Base-by-base conservation (phyloP, 106 monocot species). In the Dendrobium officinale region DNA sequence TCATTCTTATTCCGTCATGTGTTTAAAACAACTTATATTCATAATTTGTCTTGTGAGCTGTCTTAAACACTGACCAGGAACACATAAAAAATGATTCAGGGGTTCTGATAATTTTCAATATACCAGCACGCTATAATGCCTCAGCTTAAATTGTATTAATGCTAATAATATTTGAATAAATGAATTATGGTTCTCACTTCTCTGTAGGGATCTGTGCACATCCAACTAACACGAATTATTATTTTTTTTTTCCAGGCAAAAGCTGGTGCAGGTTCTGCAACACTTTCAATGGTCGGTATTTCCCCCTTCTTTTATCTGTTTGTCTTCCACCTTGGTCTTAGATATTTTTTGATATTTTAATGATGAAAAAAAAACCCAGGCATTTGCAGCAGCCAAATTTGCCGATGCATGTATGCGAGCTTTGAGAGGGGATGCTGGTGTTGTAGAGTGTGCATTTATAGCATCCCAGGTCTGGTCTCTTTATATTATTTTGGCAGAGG, bases 211-310 rank as follows among this genome's bases (percentile, higher is more conserved):
- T 0, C 45, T 45, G 45, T 45, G 45, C 45, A 45, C 45, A 4
- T 45, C 45, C 45, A 45, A 45, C 45, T 45, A 45, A 45, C 45
- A 45, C 45, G 58, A 58, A 18, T 58, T 8, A 20, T 19, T 58
- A 58, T 19, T 58, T 4, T 58, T 16, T 17, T 58, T 20, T 58
- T 58, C 15, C 84, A 91, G 94, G 94, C 94, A 73, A 94, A 94
- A 86, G 91, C 94, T 82, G 94, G 94, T 17, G 55, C 94, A 55
- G 94, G 94, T n/a, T 94, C 94, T 64, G 91, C 94, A 83, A 94
- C 94, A 45, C 77, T 94, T 15, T 94, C 91, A 45, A 94, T 91
- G 94, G 94, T 87, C 67, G 16, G 82, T 78, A 54, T 77, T 2
- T 16, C 43, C 78, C 5, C 40, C 4, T 61, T 47, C 1, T 29